Evolutionary conservation across 2,329 filamentous ascomycete species (phyloP).

Genomic region (Botrytis fragariae): DNA sequence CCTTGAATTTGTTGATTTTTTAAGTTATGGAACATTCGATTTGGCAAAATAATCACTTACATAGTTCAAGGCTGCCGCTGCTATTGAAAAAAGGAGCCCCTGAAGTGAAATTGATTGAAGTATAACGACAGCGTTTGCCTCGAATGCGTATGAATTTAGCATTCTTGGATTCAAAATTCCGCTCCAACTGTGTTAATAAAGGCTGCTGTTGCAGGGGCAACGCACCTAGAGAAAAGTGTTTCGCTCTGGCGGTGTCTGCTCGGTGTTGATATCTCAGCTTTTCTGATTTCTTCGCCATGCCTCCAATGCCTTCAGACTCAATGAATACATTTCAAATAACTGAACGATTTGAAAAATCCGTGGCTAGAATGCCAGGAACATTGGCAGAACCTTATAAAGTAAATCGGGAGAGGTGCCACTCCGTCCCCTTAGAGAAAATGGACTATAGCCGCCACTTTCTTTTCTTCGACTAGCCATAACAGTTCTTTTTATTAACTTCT

Average conservation of each 20-base stretch:
- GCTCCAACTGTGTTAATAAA: not conserved
- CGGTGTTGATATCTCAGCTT: not conserved
- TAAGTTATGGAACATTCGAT: not conserved
- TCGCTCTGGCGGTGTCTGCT: not conserved
- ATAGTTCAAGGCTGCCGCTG: not conserved
- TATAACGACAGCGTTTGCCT: not conserved
- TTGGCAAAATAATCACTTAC: not conserved
- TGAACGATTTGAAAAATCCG: not conserved
- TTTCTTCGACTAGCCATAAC: not conserved
- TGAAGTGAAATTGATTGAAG: not conserved
- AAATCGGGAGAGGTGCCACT: not conserved
- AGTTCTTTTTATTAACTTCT: not conserved
- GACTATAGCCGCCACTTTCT: not conserved
- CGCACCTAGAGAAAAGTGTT: not conserved
- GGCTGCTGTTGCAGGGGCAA: not conserved
- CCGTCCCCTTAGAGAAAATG: not conserved
- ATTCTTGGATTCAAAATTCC: not conserved
- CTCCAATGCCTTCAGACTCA: not conserved
- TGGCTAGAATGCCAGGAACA: not conserved
- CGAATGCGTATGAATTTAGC: not conserved
- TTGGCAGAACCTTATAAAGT: not conserved
- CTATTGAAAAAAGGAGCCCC: not conserved
- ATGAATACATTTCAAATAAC: not conserved
- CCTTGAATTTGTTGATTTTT: not conserved
- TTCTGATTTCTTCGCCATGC: not conserved